Evolutionary conservation across 2,329 filamentous ascomycete species (phyloP), one percentile per base, ranked within the genome.

Genomic region (Pseudocercospora fijiensis): DNA sequence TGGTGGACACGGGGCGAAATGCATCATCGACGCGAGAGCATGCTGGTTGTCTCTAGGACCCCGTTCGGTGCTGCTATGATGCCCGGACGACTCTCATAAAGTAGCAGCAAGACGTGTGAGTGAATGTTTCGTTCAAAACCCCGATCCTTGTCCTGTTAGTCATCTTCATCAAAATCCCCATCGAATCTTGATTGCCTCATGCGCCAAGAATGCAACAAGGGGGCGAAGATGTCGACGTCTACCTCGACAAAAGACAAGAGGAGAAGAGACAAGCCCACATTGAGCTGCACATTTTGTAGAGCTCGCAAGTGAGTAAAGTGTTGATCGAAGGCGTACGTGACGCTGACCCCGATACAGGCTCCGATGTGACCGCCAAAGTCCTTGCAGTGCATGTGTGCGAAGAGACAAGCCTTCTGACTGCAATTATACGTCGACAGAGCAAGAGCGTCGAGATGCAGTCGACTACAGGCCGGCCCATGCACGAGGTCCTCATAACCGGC

Each of bases 291-390:
- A 16, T 53, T 53, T 13, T 53, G 49, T 30, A 53, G 49, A 53
- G 49, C 49, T 28, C 49, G 49, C 49, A 53, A 53, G 49, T 53
- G 8, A 27, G 49, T 53, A 27, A 8, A 26, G 10, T 16, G 13
- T 24, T 24, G 22, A 53, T 26, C 11, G 11, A 11, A 27, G 10
- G 16, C 8, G 4, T n/a, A 28, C 4, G 4, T 7, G 8, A 28
- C 16, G 26, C 49, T 53, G 49, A 53, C 49, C 8, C 22, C 49
- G 26, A n/a, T n/a, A 3, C 26, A 61, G 60, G 37, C 51, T 57
- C 4, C 52, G 52, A 9, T 61, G 60, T 28, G 52, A 61, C 41
- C 51, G 60, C 6, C 51, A 61, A 18, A 20, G 47, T n/a, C 60
- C 60, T 33, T 61, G 60, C 27, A 20, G 43, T 11, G 26, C 51